Evolutionary conservation across 192 early-diverging fungal genomes (phyloP).

Genomic region (Chytriomyces confervae): DNA sequence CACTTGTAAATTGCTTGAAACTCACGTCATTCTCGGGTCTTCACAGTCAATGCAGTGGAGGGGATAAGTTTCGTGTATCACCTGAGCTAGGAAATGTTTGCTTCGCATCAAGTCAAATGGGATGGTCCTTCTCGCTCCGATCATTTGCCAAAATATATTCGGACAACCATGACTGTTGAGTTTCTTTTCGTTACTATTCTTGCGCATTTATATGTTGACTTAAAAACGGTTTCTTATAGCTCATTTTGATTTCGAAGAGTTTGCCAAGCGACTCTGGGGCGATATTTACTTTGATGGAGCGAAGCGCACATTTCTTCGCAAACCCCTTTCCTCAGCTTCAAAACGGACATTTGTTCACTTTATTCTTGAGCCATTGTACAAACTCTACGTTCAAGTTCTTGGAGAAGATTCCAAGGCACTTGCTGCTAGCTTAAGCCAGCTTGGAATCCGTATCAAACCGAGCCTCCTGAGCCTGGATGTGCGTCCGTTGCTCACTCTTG

Average conservation of each 20-base stretch:
- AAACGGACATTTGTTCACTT: constrained; percentile 93
- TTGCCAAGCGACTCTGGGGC: constrained; percentile 95
- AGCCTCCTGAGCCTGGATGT: constrained; percentile 80
- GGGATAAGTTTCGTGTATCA: constrained; percentile 73
- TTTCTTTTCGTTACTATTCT: not conserved
- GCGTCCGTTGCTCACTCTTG: constrained; percentile 81
- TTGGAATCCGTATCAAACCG: constrained; percentile 85
- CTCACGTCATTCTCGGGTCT: not conserved
- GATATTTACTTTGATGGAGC: constrained; percentile 88
- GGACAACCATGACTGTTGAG: constrained; percentile 70
- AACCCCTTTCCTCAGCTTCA: constrained; percentile 58
- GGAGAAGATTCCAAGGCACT: constrained; percentile 78
- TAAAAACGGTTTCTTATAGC: constrained; percentile 33
- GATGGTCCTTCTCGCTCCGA: constrained; percentile 92
- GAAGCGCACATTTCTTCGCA: constrained; percentile 82
- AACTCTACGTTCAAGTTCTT: constrained; percentile 85
- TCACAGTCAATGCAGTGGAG: constrained; percentile 30
- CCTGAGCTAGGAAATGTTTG: constrained; percentile 96
- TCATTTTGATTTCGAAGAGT: constrained; percentile 72
- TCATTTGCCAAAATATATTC: constrained; percentile 92
- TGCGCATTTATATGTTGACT: constrained; percentile 25
- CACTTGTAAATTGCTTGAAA: not conserved
- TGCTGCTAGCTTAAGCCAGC: constrained; percentile 69
- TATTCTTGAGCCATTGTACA: constrained; percentile 93
- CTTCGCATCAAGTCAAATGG: constrained; percentile 87